These are phyloP conservation scores for Aspergillus haitiensis DNA, from an alignment of 495 filamentous ascomycete species.

Conservation along the genomic window DNA sequence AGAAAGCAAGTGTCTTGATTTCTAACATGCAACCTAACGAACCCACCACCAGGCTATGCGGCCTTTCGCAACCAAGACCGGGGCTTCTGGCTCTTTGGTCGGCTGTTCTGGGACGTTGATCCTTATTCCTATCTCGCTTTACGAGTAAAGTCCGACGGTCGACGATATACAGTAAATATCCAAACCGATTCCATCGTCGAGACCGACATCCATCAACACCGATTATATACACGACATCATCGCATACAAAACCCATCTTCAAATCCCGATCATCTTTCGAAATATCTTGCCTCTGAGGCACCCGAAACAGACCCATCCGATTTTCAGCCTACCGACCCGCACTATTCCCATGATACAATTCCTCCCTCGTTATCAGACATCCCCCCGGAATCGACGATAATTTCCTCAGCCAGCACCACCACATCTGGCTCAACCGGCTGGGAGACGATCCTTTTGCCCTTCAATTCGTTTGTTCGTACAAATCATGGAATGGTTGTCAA, in stretches of 20 bases:
- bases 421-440: conserved; percentile 68
- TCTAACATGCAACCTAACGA: neutral
- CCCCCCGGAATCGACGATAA: conserved; percentile 42
- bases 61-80: conserved; percentile 73
- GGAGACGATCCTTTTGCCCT: conserved; percentile 89
- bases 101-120: conserved; percentile 81
- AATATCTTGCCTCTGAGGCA: conserved; percentile 20
- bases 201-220: conserved; percentile 93
- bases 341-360: conserved; percentile 32
- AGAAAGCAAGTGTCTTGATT: too few species aligned
- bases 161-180: conserved; percentile 91
- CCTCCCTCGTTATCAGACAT: conserved; percentile 41
- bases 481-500: conserved; percentile 88
- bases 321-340: conserved; percentile 14
- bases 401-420: conserved; percentile 34
- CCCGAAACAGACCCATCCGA: conserved; percentile 26
- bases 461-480: conserved; percentile 90
- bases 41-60: conserved; percentile 75
- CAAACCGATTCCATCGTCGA: conserved; percentile 91
- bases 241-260: conserved; percentile 26
- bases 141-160: conserved; percentile 86
- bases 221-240: conserved; percentile 73
- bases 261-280: conserved; percentile 20
- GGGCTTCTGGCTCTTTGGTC: conserved; percentile 70
- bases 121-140: conserved; percentile 84